A percentile compares a stretch with the other conserved stretches of the same genome.
phyloP scores from a whole-genome alignment of 192 early-diverging fungal species.

The Linnemannia exigua region DNA sequence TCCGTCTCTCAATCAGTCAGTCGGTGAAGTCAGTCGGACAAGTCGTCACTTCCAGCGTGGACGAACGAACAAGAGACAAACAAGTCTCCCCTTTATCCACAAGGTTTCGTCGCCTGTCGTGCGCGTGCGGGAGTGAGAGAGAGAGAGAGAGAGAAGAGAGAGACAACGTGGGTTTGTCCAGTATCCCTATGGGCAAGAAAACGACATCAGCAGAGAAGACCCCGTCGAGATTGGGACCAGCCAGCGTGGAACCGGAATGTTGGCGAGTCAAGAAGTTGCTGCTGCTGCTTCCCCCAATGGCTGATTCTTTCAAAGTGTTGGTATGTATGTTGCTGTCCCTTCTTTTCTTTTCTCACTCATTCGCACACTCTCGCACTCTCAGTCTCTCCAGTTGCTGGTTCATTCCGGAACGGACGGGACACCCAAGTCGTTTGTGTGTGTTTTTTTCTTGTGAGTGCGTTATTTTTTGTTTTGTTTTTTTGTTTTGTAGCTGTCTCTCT shows the following conservation, averaged over 20 bases:
- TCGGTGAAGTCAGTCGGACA: not conserved
- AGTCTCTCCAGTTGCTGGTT: constrained; percentile 2
- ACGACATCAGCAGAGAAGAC: not conserved
- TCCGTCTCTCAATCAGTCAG: not conserved
- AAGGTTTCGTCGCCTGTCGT: not conserved
- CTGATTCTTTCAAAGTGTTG: not conserved
- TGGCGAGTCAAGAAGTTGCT: not conserved
- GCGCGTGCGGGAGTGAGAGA: not conserved
- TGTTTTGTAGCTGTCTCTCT: not conserved
- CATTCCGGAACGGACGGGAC: constrained; percentile 26
- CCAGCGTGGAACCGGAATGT: constrained; percentile 28
- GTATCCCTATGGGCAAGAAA: not conserved
- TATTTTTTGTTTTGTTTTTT: not conserved
- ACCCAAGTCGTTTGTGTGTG: not conserved
- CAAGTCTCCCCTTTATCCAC: constrained; percentile 3
- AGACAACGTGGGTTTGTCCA: too few relatives aligned
- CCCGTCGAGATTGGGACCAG: constrained; percentile 26
- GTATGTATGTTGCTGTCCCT: not conserved
- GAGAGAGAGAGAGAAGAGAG: not conserved
- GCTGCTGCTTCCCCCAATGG: not conserved
- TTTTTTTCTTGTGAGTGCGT: not conserved
- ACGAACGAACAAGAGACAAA: not conserved
- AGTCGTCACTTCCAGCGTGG: not conserved
- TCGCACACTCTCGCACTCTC: not conserved
- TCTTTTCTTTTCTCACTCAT: too few relatives aligned